Base-by-base conservation (phyloP, 208 protist genomes). In the Crithidia thermophila region DNA sequence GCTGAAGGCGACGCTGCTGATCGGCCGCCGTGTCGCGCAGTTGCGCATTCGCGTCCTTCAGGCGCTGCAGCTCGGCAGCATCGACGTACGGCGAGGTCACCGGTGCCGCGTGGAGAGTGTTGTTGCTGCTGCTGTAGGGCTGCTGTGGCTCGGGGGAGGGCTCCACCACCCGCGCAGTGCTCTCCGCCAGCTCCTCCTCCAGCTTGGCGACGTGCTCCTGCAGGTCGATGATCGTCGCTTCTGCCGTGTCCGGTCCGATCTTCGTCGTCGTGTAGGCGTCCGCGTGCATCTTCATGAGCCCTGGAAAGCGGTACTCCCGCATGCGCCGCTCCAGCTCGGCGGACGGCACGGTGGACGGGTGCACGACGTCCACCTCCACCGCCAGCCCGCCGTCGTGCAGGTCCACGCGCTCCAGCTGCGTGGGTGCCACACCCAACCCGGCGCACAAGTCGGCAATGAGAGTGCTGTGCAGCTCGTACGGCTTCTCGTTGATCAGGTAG, bases 401-500 rank as follows among this genome's bases (percentile, higher is more conserved):
- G 65, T 63, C 50, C 0, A 84, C 45, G 14, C 56, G 37, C 34
- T 70, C 39, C 9, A 88, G 49, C 71, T 88, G 73, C 42, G 71
- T 71, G 33, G 71, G 49, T 5, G 75, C 73, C 13, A 85, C 55
- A n/a, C 75, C 78, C 20, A 90, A 40, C 11, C 75, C 81, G 39
- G 64, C 70, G 52, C 71, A 67, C 11, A 70, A 55, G 56, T 94
- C 87, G n/a, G 75, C 68, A n/a, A 36, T 49, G 53, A 87, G 67
- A 1, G 64, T 67, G 55, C 57, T 61, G 25, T 62, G 73, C 31
- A 90, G 60, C 57, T 89, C 76, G 51, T 82, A 71, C 14, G 77
- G 75, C 73, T 86, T 79, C 51, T 88, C 67, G 2, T 39, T 34
- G 25, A 94, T 30, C 20, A 90, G 46, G 60, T 84, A 81, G 5